Percentiles rank a stretch among this genome's conserved stretches.
Conservation (phyloP, 495 filamentous ascomycete genomes). For the Penicillium pulvis region DNA sequence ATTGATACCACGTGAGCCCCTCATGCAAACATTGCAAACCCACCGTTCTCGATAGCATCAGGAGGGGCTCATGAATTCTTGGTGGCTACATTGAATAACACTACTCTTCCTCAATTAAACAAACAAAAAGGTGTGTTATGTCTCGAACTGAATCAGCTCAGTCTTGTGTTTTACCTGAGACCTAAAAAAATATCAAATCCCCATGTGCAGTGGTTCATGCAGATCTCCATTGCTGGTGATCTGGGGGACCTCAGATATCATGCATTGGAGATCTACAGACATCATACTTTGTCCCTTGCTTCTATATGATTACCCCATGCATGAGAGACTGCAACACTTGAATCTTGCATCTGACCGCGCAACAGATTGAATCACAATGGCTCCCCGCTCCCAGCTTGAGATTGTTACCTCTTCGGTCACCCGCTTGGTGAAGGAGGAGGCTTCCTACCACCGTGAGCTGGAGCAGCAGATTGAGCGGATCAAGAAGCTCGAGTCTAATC, state of each 20-base stretch:
- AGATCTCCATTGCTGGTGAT: conserved; percentile 1
- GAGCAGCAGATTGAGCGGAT: conserved; percentile 70
- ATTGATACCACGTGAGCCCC: conserved; percentile 15
- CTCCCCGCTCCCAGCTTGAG: conserved; percentile 68
- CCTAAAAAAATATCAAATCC: not conserved
- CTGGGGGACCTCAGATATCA: not conserved
- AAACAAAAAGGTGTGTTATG: conserved; percentile 8
- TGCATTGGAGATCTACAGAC: not conserved
- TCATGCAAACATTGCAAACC: conserved; percentile 29
- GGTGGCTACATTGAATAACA: not conserved
- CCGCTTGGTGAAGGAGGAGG: conserved; percentile 89
- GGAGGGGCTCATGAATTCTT: conserved; percentile 19
- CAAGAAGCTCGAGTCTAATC: conserved; percentile 56
- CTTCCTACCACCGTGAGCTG: conserved; percentile 84
- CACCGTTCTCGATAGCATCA: conserved; percentile 18
- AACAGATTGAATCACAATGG: conserved; percentile 51
- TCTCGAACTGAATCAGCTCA: too few relatives aligned
- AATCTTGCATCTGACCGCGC: conserved; percentile 2
- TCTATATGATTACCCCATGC: not conserved
- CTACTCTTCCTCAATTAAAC: not conserved
- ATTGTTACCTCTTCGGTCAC: conserved; percentile 73
- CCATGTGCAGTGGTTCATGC: not conserved
- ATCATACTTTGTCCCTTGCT: not conserved
- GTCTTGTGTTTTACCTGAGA: not conserved
- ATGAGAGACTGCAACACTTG: not conserved